Evolutionary conservation across 345 rosid species (phyloP), one percentile per base, ranked within the genome.

Genomic region (Gossypium arboreum): DNA sequence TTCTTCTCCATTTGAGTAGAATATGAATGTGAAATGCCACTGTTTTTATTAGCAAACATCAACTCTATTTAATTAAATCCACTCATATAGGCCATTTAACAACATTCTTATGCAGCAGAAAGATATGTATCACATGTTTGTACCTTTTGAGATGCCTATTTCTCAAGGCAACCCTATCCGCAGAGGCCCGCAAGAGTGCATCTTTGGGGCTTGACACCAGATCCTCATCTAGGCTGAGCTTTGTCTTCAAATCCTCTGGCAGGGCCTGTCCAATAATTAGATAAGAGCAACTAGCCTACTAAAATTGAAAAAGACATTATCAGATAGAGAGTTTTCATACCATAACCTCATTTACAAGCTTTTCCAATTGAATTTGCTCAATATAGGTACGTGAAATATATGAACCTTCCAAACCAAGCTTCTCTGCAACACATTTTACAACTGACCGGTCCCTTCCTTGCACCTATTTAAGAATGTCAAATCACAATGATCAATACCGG

Each of bases 1-100:
- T 85, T 88, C 74, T 88, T 88, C 74, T 93, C 97, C 79, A 92
- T 83, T 62, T 83, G 97, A 63, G 85, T 88, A 77, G 99, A 87
- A 88, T 87, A 96, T 6, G 98, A 93, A 61, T 89, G 99, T 74
- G 99, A 93, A 88, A 92, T 74, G 69, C 94, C 94, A 56, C 94
- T 90, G 90, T 74, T 79, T 74, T 76, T 27, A 70, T 73, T 41
- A 68, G 73, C 34, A 57, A 64, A 9, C 68, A 70, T 39, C 17
- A 75, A 73, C 60, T 71, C 58, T 58, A 66, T 67, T 54, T 50
- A 78, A 73, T 74, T 18, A 63, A 68, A 47, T 50, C 48, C 48
- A 69, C 52, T 68, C 41, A 61, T 39, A 48, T 16, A 50, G 13
- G 58, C 34, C 27, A 44, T 5, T 24, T 3, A 68, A 48, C 47